Evolutionary conservation across 345 rosid genomes (phyloP).

Genomic region (Melastoma malabathricum): DNA sequence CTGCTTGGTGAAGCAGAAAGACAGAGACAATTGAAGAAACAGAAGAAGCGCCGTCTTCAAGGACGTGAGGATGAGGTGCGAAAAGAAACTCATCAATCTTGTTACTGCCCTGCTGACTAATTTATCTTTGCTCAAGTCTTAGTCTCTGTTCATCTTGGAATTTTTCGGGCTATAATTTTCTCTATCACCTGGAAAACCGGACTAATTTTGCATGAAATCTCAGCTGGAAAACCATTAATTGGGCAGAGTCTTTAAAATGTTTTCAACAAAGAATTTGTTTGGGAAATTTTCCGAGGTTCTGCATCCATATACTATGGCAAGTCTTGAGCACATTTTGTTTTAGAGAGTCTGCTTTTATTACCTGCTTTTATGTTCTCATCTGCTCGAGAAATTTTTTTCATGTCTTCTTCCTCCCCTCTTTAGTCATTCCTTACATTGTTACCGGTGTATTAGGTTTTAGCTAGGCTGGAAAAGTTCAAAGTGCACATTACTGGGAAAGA

Average conservation of each 20-base stretch:
- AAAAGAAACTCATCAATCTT: not conserved
- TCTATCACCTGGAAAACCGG: too few species aligned
- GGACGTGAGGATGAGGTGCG: slow-evolving; percentile 88
- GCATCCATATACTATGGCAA: too few species aligned
- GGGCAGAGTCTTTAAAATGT: too few species aligned
- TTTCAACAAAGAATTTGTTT: too few species aligned
- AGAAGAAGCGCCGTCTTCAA: slow-evolving; percentile 79
- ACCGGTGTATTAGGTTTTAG: slow-evolving; percentile 38
- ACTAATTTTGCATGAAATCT: too few species aligned
- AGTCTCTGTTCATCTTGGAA: not conserved
- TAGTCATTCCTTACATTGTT: not conserved
- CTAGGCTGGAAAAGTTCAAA: slow-evolving; percentile 67
- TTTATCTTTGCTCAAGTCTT: not conserved
- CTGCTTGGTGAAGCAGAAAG: slow-evolving; percentile 60
- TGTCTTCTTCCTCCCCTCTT: not conserved
- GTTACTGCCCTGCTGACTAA: not conserved
- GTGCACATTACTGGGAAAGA: slow-evolving; percentile 36
- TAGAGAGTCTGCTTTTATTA: too few species aligned
- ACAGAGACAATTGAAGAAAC: slow-evolving; percentile 67
- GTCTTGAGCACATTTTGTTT: too few species aligned
- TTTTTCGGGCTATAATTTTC: too few species aligned
- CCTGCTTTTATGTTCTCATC: not conserved
- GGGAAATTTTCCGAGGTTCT: too few species aligned
- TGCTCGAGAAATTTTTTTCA: not conserved
- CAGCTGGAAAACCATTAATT: too few species aligned